Evolutionary conservation across 768 basidiomycete species (phyloP), one percentile per base, ranked within the genome.

Genomic region (Daedaleopsis nitida): DNA sequence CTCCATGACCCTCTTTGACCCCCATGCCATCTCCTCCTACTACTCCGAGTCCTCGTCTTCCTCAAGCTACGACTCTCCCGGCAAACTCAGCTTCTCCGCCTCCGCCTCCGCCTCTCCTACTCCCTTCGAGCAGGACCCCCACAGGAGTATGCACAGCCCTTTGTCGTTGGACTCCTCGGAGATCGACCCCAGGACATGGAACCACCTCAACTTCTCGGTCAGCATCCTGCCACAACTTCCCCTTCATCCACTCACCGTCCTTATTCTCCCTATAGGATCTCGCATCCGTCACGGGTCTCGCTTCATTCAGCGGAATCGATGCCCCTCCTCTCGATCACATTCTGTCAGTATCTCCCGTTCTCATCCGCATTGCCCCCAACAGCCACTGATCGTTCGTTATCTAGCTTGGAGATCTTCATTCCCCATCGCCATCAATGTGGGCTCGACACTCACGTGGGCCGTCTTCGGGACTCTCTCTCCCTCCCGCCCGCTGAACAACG

Each of bases 361-460:
- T 50, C 14, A 42, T 39, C 44, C 37, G 45, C n/a, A 45, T 51
- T 8, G 39, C 39, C 51, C 53, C 42, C 32, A 50, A 38, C 53
- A 27, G 39, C 62, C 58, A 64, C 63, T 49, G 34, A 52, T 57
- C 23, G 52, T 52, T 23, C 39, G 11, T 11, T 61, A 62, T 66
- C 32, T 68, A 93, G 91, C 56, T 72, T 92, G 61, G 86, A 91
- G 66, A 87, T 91, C 48, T 90, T 92, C 66, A 72, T 88, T 19
- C 85, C 87, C 14, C 89, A 92, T 70, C 84, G 84, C 53, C 86
- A 86, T 65, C 91, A 92, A 72, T 87, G 84, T 65, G 87, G 89
- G 49, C 76, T 92, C 9, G 88, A 86, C 57, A 75, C 91, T 57
- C 82, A 91, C 71, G 84, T 87, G 71, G 85, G 82, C 17, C 82